These are phyloP conservation scores for Bruguiera gymnorhiza DNA, from an alignment of 345 rosid species.

Conservation along the genomic window DNA sequence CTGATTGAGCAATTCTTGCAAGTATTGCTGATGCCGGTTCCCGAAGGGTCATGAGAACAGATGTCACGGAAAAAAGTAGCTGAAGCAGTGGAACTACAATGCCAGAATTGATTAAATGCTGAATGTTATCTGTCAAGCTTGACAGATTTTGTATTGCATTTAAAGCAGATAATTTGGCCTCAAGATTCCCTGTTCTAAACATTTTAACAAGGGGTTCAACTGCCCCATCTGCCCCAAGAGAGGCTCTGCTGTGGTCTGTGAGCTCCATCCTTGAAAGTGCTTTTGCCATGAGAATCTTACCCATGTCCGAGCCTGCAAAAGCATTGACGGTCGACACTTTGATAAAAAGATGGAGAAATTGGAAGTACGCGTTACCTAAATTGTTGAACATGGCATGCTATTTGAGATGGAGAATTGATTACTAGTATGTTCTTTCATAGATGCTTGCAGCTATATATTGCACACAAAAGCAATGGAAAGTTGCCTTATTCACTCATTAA, in stretches of 20 bases:
- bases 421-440: too few species aligned
- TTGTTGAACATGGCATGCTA: too few species aligned
- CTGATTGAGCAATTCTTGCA: slow-evolving; percentile 58
- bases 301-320: slow-evolving; percentile 65
- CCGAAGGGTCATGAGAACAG: slow-evolving; percentile 69
- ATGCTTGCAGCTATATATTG: too few species aligned
- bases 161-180: slow-evolving; percentile 60
- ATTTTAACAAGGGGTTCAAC: slow-evolving; percentile 54
- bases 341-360: neutral
- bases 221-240: slow-evolving; percentile 63
- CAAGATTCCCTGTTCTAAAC: slow-evolving; percentile 68
- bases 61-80: slow-evolving; percentile 76
- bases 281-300: slow-evolving; percentile 75
- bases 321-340: neutral
- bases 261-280: slow-evolving; percentile 67
- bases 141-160: slow-evolving; percentile 60
- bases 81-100: slow-evolving; percentile 53
- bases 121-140: slow-evolving; percentile 42
- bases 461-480: too few species aligned
- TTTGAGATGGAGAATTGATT: too few species aligned
- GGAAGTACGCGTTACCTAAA: too few species aligned
- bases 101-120: slow-evolving; percentile 48
- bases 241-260: slow-evolving; percentile 58
- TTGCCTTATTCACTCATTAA: too few species aligned
- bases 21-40: slow-evolving; percentile 78